phyloP scores from a whole-genome alignment of 176 grass and related monocot genomes.

The sorghum (Sorghum bicolor) region DNA sequence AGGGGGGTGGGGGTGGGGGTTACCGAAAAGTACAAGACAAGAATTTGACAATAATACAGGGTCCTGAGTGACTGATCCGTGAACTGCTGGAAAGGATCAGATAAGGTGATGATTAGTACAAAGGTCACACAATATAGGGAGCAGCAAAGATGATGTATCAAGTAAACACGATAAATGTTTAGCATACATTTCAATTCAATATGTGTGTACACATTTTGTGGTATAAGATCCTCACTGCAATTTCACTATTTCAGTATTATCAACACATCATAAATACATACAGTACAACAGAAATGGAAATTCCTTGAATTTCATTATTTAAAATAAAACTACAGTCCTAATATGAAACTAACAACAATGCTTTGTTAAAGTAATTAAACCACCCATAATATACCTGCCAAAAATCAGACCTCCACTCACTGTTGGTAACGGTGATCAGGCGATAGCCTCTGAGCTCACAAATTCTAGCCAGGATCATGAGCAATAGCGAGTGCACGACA shows the following conservation, averaged over 20 bases:
- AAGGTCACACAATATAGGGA: not conserved
- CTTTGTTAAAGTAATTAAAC: not conserved
- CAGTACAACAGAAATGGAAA: not conserved
- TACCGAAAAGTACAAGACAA: not conserved
- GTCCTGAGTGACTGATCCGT: not conserved
- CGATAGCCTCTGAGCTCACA: not conserved
- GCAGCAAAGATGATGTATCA: not conserved
- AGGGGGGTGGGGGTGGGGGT: no score
- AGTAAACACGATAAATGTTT: not conserved
- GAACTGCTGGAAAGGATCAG: not conserved
- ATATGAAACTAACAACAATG: not conserved
- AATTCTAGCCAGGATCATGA: not conserved
- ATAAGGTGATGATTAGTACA: not conserved
- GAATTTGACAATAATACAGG: not conserved
- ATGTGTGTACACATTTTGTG: not conserved
- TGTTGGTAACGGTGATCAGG: not conserved
- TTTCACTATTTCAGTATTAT: not conserved
- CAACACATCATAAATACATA: not conserved
- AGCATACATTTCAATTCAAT: not conserved
- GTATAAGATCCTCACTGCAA: not conserved
- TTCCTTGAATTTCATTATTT: not conserved
- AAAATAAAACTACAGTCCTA: not conserved
- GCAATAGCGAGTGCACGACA: not conserved
- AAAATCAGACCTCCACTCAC: constrained; percentile 1
- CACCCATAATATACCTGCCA: not conserved